phyloP scores from a whole-genome alignment of 2,329 filamentous ascomycete genomes.

The Verticillium longisporum region DNA sequence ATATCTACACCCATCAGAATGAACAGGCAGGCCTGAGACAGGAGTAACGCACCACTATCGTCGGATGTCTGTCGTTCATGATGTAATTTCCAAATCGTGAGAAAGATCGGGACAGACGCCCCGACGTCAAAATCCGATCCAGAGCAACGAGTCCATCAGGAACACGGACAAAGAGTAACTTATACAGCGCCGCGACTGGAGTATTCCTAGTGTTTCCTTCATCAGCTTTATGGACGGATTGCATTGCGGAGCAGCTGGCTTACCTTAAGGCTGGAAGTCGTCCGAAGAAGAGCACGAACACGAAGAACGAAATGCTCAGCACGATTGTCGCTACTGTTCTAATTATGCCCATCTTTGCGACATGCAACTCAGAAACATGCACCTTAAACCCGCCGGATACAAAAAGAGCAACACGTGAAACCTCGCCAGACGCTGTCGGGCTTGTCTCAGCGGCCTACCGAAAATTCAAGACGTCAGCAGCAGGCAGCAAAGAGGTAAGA shows the following conservation, averaged over 20 bases:
- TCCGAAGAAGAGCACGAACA: slow-evolving; percentile 90
- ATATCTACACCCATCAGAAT: slow-evolving; percentile 50
- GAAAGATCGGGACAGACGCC: slow-evolving; percentile 55
- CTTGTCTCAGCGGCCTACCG: neutral
- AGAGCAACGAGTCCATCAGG: slow-evolving; percentile 59
- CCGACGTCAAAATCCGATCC: slow-evolving; percentile 65
- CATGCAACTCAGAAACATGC: neutral
- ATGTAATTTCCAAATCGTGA: slow-evolving; percentile 61
- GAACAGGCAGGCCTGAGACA: neutral
- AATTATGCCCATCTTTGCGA: slow-evolving; percentile 52
- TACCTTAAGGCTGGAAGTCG: slow-evolving; percentile 75
- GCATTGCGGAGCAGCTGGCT: slow-evolving; percentile 12
- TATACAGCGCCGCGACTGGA: slow-evolving; percentile 76
- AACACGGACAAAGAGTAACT: slow-evolving; percentile 66
- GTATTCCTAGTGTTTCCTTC: slow-evolving; percentile 58
- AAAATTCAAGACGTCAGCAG: neutral
- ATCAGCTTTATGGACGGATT: neutral
- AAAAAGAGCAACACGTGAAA: neutral
- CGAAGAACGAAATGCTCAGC: slow-evolving; percentile 69
- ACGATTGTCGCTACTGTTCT: slow-evolving; percentile 57
- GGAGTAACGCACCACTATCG: slow-evolving; percentile 62
- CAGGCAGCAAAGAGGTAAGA: neutral
- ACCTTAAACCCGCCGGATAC: neutral
- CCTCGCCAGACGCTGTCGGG: neutral
- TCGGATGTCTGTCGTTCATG: slow-evolving; percentile 81